A percentile compares a stretch with the other conserved stretches of the same genome.
Evolutionary conservation across 2,329 filamentous ascomycete genomes (phyloP).

Genomic region (Fusarium solani-melongenae): DNA sequence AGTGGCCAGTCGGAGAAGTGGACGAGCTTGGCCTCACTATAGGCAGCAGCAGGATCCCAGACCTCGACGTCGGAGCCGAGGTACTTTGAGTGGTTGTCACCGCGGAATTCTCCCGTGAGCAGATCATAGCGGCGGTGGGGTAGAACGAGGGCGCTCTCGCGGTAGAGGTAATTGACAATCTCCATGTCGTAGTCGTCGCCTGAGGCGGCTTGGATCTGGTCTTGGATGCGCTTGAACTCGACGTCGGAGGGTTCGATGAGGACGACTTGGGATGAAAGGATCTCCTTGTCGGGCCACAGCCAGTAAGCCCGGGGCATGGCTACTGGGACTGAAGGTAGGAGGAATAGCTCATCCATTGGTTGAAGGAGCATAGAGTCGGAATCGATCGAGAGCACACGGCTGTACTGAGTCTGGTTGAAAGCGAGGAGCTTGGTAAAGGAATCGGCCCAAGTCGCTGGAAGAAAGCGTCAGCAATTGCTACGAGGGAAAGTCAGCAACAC

Average conservation of each 20-base stretch:
- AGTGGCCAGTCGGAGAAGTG: conserved; percentile 80
- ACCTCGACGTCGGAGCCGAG: conserved; percentile 55
- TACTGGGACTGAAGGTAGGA: conserved; percentile 68
- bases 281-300: conserved; percentile 64
- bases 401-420: conserved; percentile 74
- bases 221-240: conserved; percentile 57
- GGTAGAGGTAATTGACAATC: conserved; percentile 71
- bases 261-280: conserved; percentile 68
- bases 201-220: conserved; percentile 39
- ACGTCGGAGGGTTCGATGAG: conserved; percentile 66
- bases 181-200: conserved; percentile 72
- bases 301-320: conserved; percentile 81
- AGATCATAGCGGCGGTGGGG: conserved; percentile 73
- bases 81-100: conserved; percentile 58
- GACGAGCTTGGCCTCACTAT: conserved; percentile 72
- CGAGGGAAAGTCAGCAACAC: background rate
- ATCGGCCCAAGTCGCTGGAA: conserved; percentile 67
- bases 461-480: background rate
- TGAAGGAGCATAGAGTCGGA: conserved; percentile 72
- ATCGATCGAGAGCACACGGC: conserved; percentile 61
- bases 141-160: conserved; percentile 67
- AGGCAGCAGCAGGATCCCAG: conserved; percentile 66
- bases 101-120: conserved; percentile 71
- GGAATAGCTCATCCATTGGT: conserved; percentile 77
- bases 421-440: conserved; percentile 76